These are phyloP conservation scores for Wickerhamiella hasegawae DNA, from an alignment of 805 yeast species.

Conservation along the genomic window DNA sequence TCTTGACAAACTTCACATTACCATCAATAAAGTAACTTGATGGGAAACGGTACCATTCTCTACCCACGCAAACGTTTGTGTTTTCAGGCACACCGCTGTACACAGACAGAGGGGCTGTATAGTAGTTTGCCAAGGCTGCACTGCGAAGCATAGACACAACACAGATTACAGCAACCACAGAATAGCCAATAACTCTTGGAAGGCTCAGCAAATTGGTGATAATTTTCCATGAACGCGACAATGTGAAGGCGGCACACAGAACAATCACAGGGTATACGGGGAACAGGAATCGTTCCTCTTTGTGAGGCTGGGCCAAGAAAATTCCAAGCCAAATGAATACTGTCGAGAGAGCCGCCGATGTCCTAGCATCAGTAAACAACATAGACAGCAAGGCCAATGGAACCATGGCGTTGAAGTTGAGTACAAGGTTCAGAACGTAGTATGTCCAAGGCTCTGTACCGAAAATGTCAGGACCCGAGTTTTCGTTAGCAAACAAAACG, in stretches of 20 bases:
- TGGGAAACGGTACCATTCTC: conserved; percentile 92
- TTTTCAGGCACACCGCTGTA: conserved; percentile 29
- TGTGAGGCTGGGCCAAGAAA: conserved; percentile 69
- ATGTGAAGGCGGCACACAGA: conserved; percentile 42
- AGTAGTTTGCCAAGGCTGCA: conserved; percentile 44
- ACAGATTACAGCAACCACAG: conserved; percentile 8
- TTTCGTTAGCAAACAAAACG: conserved; percentile 48
- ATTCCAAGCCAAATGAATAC: conserved; percentile 49
- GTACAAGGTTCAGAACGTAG: conserved; percentile 47
- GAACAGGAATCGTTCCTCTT: conserved; percentile 82
- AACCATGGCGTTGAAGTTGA: conserved; percentile 52
- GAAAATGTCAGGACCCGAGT: conserved; percentile 78
- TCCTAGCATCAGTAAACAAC: conserved; percentile 2
- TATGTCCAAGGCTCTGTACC: conserved; percentile 71
- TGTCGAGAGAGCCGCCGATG: conserved; percentile 27
- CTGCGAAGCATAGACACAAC: conserved; percentile 35
- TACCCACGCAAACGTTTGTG: conserved; percentile 65
- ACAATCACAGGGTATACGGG: conserved; percentile 64
- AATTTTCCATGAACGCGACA: conserved; percentile 12
- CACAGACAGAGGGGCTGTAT: conserved; percentile 55
- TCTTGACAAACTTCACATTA: conserved; percentile 45
- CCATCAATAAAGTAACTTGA: conserved; percentile 67
- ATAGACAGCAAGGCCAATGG: conserved; percentile 10
- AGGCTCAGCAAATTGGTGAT: conserved; percentile 3
- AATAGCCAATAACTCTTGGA: conserved; percentile 2